Evolutionary conservation across 257 asterid species (phyloP).

Genomic region (Solanum appendiculatum): DNA sequence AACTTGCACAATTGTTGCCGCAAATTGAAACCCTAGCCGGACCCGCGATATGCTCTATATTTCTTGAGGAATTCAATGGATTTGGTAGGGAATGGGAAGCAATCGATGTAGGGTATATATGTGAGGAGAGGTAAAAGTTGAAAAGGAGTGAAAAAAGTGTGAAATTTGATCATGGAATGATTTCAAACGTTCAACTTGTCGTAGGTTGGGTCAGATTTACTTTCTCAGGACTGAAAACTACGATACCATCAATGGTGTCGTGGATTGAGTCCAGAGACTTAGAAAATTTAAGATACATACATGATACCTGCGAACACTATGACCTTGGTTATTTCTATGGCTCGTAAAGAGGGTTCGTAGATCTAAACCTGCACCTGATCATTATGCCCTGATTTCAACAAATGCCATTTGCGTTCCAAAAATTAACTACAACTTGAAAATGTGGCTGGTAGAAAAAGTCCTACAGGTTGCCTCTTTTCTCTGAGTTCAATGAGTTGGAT

Average conservation of each 20-base stretch:
- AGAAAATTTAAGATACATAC: neutral
- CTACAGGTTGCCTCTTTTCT: neutral
- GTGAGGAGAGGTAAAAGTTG: neutral
- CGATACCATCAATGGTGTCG: neutral
- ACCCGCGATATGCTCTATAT: neutral
- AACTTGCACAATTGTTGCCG: neutral
- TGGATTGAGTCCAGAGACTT: neutral
- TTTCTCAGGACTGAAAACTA: neutral
- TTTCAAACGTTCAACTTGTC: neutral
- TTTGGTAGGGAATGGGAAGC: neutral
- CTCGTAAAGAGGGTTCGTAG: neutral
- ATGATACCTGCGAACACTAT: neutral
- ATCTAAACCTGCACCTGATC: neutral
- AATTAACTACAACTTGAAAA: no score
- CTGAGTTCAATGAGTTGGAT: neutral
- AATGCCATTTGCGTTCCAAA: neutral
- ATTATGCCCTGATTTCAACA: neutral
- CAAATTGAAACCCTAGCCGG: neutral
- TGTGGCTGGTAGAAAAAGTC: neutral
- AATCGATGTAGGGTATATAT: neutral
- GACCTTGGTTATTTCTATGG: neutral
- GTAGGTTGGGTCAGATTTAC: neutral
- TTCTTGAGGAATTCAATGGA: neutral
- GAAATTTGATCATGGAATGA: neutral
- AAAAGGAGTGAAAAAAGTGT: no score